Conservation (phyloP, 1,284 basidiomycete genomes). For the Tetrapyrgos nigripes region DNA sequence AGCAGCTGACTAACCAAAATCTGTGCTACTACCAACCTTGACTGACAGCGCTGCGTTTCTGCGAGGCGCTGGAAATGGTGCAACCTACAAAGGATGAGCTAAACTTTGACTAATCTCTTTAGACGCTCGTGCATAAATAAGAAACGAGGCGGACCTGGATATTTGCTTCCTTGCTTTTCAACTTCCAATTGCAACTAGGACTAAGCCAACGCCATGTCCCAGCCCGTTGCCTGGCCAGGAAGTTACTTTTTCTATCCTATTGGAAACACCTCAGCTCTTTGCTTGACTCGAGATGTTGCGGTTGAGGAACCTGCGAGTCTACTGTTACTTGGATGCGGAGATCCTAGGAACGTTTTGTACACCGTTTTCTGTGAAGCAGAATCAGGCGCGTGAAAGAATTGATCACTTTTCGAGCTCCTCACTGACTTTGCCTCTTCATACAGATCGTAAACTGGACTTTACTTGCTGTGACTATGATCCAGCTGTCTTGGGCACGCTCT, state of each 20-base stretch:
- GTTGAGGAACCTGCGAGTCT: slow-evolving; percentile 52
- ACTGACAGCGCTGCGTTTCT: too few relatives aligned
- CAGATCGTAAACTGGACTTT: slow-evolving; percentile 52
- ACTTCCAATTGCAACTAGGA: too few relatives aligned
- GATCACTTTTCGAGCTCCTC: not conserved
- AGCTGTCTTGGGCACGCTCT: slow-evolving; percentile 54
- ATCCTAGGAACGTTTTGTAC: slow-evolving; percentile 61
- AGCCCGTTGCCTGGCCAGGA: slow-evolving; percentile 44
- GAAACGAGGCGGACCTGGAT: too few relatives aligned
- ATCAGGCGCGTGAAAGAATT: slow-evolving; percentile 30
- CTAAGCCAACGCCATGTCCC: slow-evolving; percentile 45
- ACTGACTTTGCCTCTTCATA: slow-evolving; percentile 13
- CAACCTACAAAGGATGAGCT: too few relatives aligned
- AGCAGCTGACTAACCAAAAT: too few relatives aligned
- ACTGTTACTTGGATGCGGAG: slow-evolving; percentile 63
- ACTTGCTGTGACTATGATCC: slow-evolving; percentile 68
- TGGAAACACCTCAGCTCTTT: slow-evolving; percentile 61
- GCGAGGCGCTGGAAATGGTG: too few relatives aligned
- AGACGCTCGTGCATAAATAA: too few relatives aligned
- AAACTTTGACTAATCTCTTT: too few relatives aligned
- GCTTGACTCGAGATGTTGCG: slow-evolving; percentile 53
- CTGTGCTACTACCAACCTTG: too few relatives aligned
- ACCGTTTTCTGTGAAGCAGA: slow-evolving; percentile 42
- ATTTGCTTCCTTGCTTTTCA: too few relatives aligned
- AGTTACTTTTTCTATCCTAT: slow-evolving; percentile 59